Conservation (phyloP, 2,329 filamentous ascomycete genomes). For the Fusarium camptoceras region DNA sequence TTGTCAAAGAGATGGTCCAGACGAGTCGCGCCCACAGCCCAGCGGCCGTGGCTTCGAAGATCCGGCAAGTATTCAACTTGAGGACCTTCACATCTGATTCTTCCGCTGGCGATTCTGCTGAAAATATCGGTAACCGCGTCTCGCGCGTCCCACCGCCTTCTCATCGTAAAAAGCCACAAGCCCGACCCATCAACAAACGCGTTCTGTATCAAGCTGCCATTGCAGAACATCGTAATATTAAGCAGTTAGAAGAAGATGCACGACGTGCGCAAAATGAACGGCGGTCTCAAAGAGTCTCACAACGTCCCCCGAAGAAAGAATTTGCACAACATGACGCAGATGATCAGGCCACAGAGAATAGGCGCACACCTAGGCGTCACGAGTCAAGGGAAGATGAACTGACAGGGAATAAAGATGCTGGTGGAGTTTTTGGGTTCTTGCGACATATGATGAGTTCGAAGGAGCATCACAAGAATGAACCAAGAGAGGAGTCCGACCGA, state of each 20-base stretch:
- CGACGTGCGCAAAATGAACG: background rate
- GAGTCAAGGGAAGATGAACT: background rate
- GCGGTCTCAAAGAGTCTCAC: background rate
- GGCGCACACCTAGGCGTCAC: background rate
- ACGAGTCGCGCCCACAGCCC: background rate
- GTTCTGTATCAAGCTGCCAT: conserved; percentile 1
- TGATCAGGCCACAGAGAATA: background rate
- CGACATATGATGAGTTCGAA: background rate
- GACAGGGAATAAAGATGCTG: background rate
- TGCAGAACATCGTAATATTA: background rate
- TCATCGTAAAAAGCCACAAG: background rate
- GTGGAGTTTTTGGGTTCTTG: background rate
- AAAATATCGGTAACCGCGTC: background rate
- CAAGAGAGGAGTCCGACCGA: background rate
- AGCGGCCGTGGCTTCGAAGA: background rate
- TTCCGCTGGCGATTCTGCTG: background rate
- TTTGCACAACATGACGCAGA: background rate
- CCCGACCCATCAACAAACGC: background rate
- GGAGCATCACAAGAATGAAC: background rate
- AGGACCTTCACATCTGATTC: background rate
- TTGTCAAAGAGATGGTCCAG: background rate
- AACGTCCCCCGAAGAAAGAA: background rate
- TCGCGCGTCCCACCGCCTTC: background rate
- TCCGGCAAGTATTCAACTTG: background rate
- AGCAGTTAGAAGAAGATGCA: background rate